These are phyloP conservation scores for Penicillium freii DNA, from an alignment of 2,329 filamentous ascomycete genomes.

Conservation along the genomic window DNA sequence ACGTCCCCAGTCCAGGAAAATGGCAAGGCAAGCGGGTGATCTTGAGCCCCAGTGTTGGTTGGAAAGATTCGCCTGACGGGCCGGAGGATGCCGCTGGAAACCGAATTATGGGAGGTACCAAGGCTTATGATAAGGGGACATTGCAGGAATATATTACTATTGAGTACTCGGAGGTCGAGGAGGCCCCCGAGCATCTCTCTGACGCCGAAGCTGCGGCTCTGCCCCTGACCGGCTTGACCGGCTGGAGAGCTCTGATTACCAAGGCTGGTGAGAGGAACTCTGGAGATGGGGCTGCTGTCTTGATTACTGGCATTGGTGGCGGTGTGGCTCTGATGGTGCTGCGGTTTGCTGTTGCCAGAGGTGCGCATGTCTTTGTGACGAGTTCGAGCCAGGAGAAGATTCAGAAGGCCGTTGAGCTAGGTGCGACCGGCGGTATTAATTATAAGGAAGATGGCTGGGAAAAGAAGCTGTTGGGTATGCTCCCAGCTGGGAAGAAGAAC, in stretches of 20 bases:
- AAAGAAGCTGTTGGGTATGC: conserved; percentile 60
- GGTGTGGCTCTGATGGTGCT: conserved; percentile 83
- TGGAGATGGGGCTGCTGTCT: conserved; percentile 64
- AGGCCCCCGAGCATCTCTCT: conserved; percentile 68
- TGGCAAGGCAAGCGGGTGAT: conserved; percentile 71
- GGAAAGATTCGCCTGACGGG: conserved; percentile 67
- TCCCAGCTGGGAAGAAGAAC: conserved; percentile 64
- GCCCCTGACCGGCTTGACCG: conserved; percentile 81
- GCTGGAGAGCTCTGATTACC: conserved; percentile 78
- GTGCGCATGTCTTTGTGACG: conserved; percentile 78
- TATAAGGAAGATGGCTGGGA: conserved; percentile 83
- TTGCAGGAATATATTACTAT: conserved; percentile 72
- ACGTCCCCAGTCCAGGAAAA: conserved; percentile 48
- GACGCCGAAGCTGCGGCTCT: conserved; percentile 77
- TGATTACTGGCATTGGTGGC: conserved; percentile 89
- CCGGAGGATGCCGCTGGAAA: conserved; percentile 62
- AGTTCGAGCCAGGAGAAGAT: conserved; percentile 75
- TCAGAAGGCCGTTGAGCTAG: conserved; percentile 64
- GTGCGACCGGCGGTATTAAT: conserved; percentile 75
- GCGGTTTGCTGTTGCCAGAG: conserved; percentile 72
- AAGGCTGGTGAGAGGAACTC: conserved; percentile 65
- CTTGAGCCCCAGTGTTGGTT: conserved; percentile 73
- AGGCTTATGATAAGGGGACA: conserved; percentile 64
- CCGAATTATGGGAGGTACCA: conserved; percentile 56
- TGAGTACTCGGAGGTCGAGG: conserved; percentile 69